phyloP scores from a whole-genome alignment of 139 green algal genomes.

The Picochlorum sp. region DNA sequence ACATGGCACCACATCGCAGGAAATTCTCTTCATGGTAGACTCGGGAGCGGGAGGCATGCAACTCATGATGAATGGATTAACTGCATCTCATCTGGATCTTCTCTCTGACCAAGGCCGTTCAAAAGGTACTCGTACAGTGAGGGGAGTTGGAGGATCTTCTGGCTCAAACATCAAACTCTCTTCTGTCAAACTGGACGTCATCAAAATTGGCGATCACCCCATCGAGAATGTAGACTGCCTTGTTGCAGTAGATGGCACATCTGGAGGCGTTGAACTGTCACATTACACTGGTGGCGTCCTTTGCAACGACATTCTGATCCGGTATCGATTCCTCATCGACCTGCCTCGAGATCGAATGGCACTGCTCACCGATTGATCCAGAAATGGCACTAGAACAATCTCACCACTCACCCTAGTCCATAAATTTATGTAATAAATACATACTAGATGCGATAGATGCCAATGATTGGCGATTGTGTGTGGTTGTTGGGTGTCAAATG shows the following conservation, averaged over 20 bases:
- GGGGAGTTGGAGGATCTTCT: conserved; percentile 2
- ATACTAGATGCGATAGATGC: no score
- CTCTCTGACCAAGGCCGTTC: neutral
- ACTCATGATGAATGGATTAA: conserved; percentile 25
- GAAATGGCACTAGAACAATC: no score
- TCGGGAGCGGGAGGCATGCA: conserved; percentile 24
- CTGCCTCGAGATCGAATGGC: conserved; percentile 17
- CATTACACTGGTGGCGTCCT: conserved; percentile 20
- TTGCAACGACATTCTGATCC: conserved; percentile 16
- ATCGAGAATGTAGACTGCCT: conserved; percentile 6
- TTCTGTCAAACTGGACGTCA: conserved; percentile 4
- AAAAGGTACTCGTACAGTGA: neutral
- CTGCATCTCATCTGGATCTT: conserved; percentile 10
- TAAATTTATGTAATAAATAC: no score
- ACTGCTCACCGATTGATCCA: neutral
- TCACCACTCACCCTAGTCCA: no score
- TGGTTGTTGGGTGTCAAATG: conserved; percentile 6
- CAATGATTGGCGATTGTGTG: no score
- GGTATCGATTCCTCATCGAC: conserved; percentile 17
- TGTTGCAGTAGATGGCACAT: neutral
- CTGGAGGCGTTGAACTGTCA: conserved; percentile 19
- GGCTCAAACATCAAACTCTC: neutral
- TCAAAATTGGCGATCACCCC: neutral
- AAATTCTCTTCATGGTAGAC: conserved; percentile 28
- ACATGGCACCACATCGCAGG: neutral